Conservation (phyloP, 768 basidiomycete species). For the Macrolepiota dolichaula region DNA sequence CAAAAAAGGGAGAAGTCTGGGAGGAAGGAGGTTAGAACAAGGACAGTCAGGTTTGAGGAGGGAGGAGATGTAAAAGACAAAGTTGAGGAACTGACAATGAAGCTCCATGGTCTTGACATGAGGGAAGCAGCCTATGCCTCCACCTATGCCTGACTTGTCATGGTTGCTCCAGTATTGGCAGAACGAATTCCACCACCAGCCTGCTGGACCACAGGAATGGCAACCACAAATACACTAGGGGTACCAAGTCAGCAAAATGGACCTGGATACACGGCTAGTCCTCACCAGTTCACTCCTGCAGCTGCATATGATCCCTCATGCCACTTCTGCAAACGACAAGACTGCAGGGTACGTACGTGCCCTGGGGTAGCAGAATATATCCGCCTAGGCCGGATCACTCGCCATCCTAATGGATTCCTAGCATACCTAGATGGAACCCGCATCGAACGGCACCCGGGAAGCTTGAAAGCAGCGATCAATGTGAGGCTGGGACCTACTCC, state of each 20-base stretch:
- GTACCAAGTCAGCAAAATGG: neutral
- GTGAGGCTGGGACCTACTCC: neutral
- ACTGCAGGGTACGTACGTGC: neutral
- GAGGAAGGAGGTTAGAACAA: neutral
- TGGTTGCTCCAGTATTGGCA: neutral
- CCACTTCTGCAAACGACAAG: neutral
- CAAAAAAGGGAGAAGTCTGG: neutral
- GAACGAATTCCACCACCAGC: neutral
- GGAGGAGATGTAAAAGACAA: neutral
- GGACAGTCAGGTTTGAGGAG: neutral
- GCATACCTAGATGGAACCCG: neutral
- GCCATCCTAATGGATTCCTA: neutral
- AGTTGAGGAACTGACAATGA: neutral
- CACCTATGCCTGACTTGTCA: neutral
- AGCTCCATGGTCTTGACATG: neutral
- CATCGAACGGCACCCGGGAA: neutral
- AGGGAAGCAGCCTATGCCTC: neutral
- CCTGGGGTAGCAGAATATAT: neutral
- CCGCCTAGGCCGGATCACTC: neutral
- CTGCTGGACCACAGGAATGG: neutral
- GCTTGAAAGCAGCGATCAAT: constrained; percentile 6
- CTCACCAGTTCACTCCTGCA: neutral
- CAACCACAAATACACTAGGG: neutral
- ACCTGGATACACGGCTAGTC: neutral
- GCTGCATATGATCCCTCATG: neutral